phyloP scores from a whole-genome alignment of 2,329 filamentous ascomycete species.

The Sclerotinia trifoliorum region DNA sequence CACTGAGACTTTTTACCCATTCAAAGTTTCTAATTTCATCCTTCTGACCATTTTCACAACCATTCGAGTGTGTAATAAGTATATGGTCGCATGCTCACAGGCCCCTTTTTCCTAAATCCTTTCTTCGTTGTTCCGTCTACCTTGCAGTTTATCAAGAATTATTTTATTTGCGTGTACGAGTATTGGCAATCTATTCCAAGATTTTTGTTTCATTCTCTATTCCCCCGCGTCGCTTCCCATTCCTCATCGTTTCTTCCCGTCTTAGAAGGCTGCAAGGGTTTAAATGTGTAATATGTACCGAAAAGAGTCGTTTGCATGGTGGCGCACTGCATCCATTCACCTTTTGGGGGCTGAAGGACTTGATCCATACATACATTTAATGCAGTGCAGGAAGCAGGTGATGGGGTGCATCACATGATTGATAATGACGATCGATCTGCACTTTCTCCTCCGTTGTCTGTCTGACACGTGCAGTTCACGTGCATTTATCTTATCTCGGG shows the following conservation, averaged over 20 bases:
- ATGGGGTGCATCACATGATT: constrained; percentile 1
- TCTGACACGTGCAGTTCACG: constrained; percentile 16
- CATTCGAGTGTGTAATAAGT: neutral
- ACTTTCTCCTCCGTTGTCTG: neutral
- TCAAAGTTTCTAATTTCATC: neutral
- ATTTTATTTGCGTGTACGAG: neutral
- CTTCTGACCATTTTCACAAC: constrained; percentile 15
- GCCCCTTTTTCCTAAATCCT: neutral
- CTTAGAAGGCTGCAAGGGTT: constrained; percentile 19
- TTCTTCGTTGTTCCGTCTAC: too few relatives aligned
- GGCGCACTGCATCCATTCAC: constrained; percentile 4
- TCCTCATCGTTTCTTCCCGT: constrained; percentile 2
- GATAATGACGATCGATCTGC: neutral
- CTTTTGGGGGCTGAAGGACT: constrained; percentile 1
- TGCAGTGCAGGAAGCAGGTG: neutral
- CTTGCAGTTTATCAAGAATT: neutral
- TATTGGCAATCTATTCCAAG: neutral
- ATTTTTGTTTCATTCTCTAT: neutral
- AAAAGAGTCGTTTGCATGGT: neutral
- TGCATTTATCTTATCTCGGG: neutral
- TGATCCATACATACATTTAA: neutral
- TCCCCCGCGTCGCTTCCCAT: constrained; percentile 6
- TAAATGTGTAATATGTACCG: neutral
- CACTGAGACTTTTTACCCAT: constrained; percentile 11
- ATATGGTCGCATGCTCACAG: constrained; percentile 3